These are phyloP conservation scores for Populus pruinosa DNA, from an alignment of 345 rosid genomes.

Conservation along the genomic window DNA sequence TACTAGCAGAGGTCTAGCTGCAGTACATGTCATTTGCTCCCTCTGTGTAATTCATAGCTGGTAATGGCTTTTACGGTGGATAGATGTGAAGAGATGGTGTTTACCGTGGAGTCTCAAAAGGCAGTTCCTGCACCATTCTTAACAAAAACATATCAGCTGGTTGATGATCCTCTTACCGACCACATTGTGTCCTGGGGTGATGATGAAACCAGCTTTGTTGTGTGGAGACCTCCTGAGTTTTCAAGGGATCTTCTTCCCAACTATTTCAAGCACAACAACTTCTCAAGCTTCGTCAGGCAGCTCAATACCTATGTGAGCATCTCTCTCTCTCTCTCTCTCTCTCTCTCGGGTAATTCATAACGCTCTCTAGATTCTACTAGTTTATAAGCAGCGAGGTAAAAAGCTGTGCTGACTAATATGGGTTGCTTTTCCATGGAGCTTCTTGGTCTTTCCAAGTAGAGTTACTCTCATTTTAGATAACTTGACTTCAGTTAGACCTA, in stretches of 20 bases:
- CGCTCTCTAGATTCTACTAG: background rate
- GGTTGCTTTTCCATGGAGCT: background rate
- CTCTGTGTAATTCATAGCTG: background rate
- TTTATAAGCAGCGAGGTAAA: background rate
- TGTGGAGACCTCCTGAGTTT: slow-evolving; percentile 60
- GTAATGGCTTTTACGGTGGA: slow-evolving; percentile 19
- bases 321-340: background rate
- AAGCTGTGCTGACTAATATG: background rate
- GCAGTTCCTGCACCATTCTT: slow-evolving; percentile 57
- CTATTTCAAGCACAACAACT: slow-evolving; percentile 33
- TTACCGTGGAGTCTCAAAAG: slow-evolving; percentile 34
- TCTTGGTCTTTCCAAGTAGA: background rate
- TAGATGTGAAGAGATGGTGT: slow-evolving; percentile 25
- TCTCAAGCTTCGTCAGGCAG: slow-evolving; percentile 22
- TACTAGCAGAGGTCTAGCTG: background rate
- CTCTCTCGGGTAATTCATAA: background rate
- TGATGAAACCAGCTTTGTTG: slow-evolving; percentile 47
- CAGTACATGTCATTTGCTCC: background rate
- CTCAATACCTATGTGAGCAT: slow-evolving; percentile 24
- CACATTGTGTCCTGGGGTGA: slow-evolving; percentile 64
- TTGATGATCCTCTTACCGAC: slow-evolving; percentile 54
- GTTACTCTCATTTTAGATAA: background rate
- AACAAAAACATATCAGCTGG: slow-evolving; percentile 55
- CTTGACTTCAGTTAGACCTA: background rate
- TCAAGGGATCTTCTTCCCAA: slow-evolving; percentile 38